These are phyloP conservation scores for Neostapfia colusana DNA, from an alignment of 176 grass and related monocot genomes.

Conservation along the genomic window DNA sequence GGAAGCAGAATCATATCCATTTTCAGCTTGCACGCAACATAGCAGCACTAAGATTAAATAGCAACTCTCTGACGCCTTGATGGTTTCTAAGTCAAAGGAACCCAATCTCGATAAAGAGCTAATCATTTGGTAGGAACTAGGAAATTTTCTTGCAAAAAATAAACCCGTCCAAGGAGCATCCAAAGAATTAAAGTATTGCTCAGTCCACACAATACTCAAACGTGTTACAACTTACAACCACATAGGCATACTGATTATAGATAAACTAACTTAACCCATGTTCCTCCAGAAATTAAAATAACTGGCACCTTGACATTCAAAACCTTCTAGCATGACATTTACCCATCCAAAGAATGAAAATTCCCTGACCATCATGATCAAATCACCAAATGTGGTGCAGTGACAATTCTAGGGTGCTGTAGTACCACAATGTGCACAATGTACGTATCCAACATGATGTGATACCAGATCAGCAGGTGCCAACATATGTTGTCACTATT, in stretches of 20 bases:
- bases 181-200: slow-evolving; percentile 4
- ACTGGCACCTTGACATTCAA: too few species aligned
- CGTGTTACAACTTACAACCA: slow-evolving; percentile 2
- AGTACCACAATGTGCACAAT: slow-evolving; percentile 13
- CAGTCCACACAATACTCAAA: neutral
- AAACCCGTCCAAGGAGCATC: neutral
- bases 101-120: neutral
- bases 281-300: neutral
- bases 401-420: neutral
- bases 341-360: slow-evolving; percentile 12
- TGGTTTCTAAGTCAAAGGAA: neutral
- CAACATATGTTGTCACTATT: neutral
- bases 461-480: neutral
- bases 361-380: neutral
- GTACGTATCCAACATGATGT: neutral
- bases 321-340: neutral
- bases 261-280: neutral
- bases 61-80: neutral
- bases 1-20: slow-evolving; percentile 1
- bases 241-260: neutral
- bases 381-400: neutral
- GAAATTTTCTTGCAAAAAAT: neutral
- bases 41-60: neutral
- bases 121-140: slow-evolving; percentile 15
- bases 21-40: neutral